Conservation (phyloP, 805 yeast species). For the Tetrapisispora iriomotensis region DNA sequence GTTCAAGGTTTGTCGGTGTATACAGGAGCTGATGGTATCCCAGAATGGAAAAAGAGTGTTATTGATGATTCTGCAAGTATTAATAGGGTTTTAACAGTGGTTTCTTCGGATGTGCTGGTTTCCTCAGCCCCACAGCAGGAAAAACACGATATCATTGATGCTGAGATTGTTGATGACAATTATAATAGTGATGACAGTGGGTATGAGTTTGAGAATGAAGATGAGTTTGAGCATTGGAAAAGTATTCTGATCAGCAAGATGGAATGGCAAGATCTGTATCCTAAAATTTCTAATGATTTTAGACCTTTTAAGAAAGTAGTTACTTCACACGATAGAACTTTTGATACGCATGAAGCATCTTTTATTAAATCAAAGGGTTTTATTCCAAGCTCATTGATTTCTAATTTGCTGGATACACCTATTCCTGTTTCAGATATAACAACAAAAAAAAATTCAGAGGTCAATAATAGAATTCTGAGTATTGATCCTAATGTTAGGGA, state of each 20-base stretch:
- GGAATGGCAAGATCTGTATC: constrained; percentile 13
- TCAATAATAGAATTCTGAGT: background rate
- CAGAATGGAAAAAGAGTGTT: constrained; percentile 7
- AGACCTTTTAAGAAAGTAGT: constrained; percentile 15
- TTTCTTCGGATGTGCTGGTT: background rate
- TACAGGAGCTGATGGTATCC: constrained; percentile 1
- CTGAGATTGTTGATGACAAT: constrained; percentile 6
- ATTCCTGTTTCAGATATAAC: background rate
- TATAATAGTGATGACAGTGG: constrained; percentile 4
- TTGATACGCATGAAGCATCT: constrained; percentile 7
- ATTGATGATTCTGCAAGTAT: constrained; percentile 4
- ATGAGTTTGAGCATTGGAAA: constrained; percentile 9
- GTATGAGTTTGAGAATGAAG: constrained; percentile 5
- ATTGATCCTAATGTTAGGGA: constrained; percentile 19
- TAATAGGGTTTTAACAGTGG: constrained; percentile 1
- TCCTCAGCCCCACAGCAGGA: background rate
- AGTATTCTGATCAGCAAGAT: constrained; percentile 9
- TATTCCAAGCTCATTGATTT: constrained; percentile 15
- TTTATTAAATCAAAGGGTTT: constrained; percentile 13
- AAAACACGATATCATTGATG: background rate
- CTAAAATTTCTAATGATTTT: constrained; percentile 11
- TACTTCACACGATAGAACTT: constrained; percentile 8
- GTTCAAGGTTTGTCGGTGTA: constrained; percentile 13
- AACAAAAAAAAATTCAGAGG: background rate
- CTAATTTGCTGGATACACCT: constrained; percentile 3